Conservation (phyloP, 768 basidiomycete species). For the Amanita rubescens region DNA sequence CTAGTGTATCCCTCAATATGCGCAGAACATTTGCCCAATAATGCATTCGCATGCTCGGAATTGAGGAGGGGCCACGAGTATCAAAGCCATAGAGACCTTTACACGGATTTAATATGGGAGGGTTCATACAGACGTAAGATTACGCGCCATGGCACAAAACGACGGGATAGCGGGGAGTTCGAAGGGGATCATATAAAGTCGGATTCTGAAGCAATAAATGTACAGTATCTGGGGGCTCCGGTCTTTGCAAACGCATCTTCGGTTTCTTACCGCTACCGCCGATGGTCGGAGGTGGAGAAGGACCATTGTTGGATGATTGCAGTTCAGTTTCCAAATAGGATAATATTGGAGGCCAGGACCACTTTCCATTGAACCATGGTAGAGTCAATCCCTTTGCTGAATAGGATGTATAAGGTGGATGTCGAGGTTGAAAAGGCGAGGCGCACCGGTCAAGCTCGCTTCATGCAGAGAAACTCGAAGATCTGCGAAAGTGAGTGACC, state of each 20-base stretch:
- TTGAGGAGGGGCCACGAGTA: conserved; percentile 73
- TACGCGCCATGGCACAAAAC: conserved; percentile 90
- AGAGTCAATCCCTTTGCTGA: conserved; percentile 9
- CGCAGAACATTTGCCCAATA: conserved; percentile 91
- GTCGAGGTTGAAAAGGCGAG: too few relatives aligned
- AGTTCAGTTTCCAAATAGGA: conserved; percentile 4
- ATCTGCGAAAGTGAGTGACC: conserved; percentile 10
- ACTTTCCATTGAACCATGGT: conserved; percentile 18
- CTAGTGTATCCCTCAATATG: conserved; percentile 71
- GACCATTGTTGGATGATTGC: neutral
- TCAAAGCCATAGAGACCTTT: conserved; percentile 93
- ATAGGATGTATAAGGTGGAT: neutral
- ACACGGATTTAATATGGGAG: neutral
- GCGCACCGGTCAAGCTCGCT: neutral
- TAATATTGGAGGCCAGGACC: conserved; percentile 19
- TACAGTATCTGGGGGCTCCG: conserved; percentile 40
- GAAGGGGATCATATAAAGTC: conserved; percentile 66
- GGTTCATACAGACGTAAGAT: conserved; percentile 1
- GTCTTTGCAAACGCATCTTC: conserved; percentile 14
- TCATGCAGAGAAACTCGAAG: neutral
- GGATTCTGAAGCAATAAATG: conserved; percentile 73
- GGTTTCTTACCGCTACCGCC: neutral
- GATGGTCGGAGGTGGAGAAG: neutral
- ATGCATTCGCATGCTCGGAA: conserved; percentile 80
- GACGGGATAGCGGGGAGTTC: conserved; percentile 81